Conservation (phyloP, 2,329 filamentous ascomycete genomes). For the Trichoderma endophyticum region DNA sequence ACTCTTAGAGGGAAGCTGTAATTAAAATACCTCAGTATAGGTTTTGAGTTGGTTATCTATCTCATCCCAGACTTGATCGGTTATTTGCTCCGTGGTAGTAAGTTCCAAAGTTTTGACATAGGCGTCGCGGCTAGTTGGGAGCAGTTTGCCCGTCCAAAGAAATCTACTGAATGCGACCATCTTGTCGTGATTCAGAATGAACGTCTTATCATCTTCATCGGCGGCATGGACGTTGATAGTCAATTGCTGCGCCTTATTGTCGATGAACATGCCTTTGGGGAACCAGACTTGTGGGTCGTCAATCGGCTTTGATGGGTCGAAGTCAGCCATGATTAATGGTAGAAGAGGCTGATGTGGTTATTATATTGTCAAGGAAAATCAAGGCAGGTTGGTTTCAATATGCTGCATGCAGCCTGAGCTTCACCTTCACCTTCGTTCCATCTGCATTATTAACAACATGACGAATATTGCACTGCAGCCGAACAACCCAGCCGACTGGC, state of each 20-base stretch:
- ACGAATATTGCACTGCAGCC: neutral
- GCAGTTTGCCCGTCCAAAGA: constrained; percentile 1
- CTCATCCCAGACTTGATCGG: neutral
- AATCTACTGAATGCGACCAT: neutral
- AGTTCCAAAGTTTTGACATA: neutral
- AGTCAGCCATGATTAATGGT: neutral
- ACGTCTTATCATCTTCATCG: neutral
- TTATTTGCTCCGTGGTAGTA: neutral
- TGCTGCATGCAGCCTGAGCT: neutral
- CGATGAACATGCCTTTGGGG: neutral
- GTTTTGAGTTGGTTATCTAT: neutral
- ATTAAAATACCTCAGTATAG: neutral
- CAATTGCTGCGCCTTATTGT: neutral
- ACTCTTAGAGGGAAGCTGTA: neutral
- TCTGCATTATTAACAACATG: neutral
- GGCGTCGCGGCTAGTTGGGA: neutral
- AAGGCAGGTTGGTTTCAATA: neutral
- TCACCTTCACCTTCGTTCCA: neutral
- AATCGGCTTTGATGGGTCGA: neutral
- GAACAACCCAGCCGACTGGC: neutral
- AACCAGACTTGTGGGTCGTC: neutral
- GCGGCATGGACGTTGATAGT: neutral
- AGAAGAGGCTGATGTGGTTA: neutral
- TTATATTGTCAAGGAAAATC: neutral
- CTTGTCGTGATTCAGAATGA: neutral